phyloP scores from a whole-genome alignment of 228 moss, liverwort and hornwort species.

The Sphagnum fallax region DNA sequence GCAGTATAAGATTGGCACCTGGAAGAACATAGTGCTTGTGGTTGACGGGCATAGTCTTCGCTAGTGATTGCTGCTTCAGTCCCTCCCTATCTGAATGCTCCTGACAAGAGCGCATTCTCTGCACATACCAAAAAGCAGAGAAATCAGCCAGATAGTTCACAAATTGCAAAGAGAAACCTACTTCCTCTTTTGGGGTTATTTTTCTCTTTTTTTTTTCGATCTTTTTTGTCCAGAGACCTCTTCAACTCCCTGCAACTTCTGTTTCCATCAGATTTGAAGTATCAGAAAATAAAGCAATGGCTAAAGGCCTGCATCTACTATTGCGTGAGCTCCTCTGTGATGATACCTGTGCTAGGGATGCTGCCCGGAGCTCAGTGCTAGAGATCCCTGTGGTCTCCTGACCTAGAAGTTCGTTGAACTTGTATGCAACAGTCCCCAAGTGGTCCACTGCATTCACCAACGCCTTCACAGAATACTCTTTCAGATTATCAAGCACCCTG shows the following conservation, averaged over 20 bases:
- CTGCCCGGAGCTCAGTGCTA: slow-evolving; percentile 30
- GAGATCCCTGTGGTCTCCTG: slow-evolving; percentile 43
- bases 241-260: neutral
- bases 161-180: neutral
- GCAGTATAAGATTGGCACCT: slow-evolving; percentile 17
- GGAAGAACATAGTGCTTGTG: slow-evolving; percentile 50
- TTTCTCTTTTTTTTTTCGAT: too few relatives aligned
- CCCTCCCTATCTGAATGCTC: slow-evolving; percentile 64
- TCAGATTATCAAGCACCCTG: slow-evolving; percentile 83
- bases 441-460: slow-evolving; percentile 89
- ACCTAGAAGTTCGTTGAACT: slow-evolving; percentile 73
- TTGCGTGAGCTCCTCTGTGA: neutral
- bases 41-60: slow-evolving; percentile 48
- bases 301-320: neutral
- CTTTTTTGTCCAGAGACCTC: neutral
- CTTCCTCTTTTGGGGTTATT: neutral
- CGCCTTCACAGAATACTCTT: slow-evolving; percentile 89
- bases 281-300: neutral
- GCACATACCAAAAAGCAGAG: neutral
- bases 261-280: neutral
- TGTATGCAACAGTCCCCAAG: slow-evolving; percentile 89
- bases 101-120: slow-evolving; percentile 56
- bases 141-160: neutral
- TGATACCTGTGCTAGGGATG: slow-evolving; percentile 44
- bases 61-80: slow-evolving; percentile 51